Percentiles rank a stretch among this genome's conserved stretches.
Conservation (phyloP, 148 eudicot genomes). For the Cornus controversa region DNA sequence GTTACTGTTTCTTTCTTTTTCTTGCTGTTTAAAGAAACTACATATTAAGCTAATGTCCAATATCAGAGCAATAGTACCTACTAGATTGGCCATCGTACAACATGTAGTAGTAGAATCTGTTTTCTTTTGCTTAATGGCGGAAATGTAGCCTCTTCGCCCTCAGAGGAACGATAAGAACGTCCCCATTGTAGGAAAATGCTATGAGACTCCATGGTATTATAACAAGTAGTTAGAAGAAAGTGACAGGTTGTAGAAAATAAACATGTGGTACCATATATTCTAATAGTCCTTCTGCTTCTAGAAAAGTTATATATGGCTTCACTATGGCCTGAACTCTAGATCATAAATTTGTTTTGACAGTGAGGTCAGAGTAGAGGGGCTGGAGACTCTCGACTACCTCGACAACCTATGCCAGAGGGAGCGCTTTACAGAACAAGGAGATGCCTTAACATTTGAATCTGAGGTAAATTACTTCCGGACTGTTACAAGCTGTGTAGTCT, state of each 20-base stretch:
- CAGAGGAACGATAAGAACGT: too few relatives aligned
- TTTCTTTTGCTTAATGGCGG: too few relatives aligned
- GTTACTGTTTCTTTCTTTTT: not conserved
- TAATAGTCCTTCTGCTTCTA: not conserved
- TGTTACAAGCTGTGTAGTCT: too few relatives aligned
- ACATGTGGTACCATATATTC: not conserved
- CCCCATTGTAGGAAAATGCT: too few relatives aligned
- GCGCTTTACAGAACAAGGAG: conserved; percentile 97
- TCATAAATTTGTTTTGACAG: conserved; percentile 37
- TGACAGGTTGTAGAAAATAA: conserved; percentile 4
- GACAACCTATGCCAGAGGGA: conserved; percentile 61
- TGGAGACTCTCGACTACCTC: conserved; percentile 87
- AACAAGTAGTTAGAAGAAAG: not conserved
- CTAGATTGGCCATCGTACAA: not conserved
- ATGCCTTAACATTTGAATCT: conserved; percentile 91
- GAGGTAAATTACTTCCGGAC: conserved; percentile 47
- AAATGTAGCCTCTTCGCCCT: too few relatives aligned
- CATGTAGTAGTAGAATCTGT: not conserved
- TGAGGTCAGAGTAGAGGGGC: conserved; percentile 96
- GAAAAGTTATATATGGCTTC: not conserved
- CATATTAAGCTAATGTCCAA: too few relatives aligned
- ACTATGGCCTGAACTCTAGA: not conserved
- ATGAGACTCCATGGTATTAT: not conserved
- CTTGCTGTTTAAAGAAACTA: not conserved
- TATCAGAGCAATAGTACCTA: not conserved